Percentiles rank a stretch among this genome's conserved stretches.
Evolutionary conservation across 176 grass and related monocot genomes (phyloP).

Genomic region (Juncus inflexus): DNA sequence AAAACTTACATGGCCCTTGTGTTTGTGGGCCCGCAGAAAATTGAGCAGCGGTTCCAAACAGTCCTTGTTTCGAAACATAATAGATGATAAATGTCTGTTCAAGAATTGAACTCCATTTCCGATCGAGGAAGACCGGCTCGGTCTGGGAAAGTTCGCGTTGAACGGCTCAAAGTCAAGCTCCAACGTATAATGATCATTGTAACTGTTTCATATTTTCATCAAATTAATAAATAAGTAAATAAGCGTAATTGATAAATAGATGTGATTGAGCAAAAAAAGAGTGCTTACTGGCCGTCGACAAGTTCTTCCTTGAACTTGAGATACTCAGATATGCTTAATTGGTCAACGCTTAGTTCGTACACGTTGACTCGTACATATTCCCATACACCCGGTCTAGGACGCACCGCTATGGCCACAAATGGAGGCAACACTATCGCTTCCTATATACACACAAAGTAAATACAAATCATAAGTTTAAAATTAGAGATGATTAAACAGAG

Average conservation of each 20-base stretch:
- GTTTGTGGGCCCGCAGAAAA: constrained; percentile 79
- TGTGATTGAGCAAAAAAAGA: background rate
- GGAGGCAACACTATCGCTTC: constrained; percentile 94
- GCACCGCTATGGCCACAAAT: constrained; percentile 94
- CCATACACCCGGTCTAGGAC: constrained; percentile 90
- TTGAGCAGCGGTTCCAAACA: constrained; percentile 79
- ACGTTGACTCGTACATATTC: constrained; percentile 91
- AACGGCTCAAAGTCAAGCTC: constrained; percentile 97
- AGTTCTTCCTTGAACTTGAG: constrained; percentile 92
- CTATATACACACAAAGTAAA: constrained; percentile 10
- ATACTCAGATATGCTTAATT: constrained; percentile 72
- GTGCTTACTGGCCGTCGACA: constrained; percentile 58
- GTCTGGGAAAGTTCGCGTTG: constrained; percentile 72
- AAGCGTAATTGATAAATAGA: too few species aligned
- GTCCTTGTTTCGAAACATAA: constrained; percentile 94
- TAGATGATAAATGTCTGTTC: constrained; percentile 83
- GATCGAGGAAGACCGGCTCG: constrained; percentile 74
- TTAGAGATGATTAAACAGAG: too few species aligned
- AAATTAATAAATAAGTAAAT: too few species aligned
- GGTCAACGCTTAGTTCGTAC: constrained; percentile 86
- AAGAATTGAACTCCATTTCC: constrained; percentile 97
- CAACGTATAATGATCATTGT: constrained; percentile 44
- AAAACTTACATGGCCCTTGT: constrained; percentile 78
- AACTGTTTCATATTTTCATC: constrained; percentile 26
- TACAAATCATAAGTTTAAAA: too few species aligned